Evolutionary conservation across 768 basidiomycete species (phyloP).

Genomic region (Chalciporus chontae): DNA sequence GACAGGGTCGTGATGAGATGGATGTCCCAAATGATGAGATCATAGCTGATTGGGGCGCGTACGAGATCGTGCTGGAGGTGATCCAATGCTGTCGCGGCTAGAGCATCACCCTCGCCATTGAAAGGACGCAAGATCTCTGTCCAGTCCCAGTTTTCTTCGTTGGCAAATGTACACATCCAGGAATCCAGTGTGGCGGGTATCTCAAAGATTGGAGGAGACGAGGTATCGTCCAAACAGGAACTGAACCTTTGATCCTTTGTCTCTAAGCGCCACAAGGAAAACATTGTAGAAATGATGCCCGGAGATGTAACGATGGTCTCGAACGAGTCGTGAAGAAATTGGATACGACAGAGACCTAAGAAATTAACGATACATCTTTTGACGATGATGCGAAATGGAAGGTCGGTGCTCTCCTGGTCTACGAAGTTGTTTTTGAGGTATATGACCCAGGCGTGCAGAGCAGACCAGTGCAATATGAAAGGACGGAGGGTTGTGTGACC

Average conservation of each 20-base stretch:
- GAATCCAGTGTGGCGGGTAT: constrained; percentile 20
- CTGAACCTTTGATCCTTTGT: constrained; percentile 18
- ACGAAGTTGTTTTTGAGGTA: constrained; percentile 23
- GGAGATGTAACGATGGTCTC: constrained; percentile 14
- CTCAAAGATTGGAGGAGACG: constrained; percentile 2
- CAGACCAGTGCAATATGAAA: constrained; percentile 16
- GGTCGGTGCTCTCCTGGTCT: constrained; percentile 16
- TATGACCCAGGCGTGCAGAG: constrained; percentile 23
- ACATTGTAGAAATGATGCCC: constrained; percentile 17
- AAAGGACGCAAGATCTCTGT: constrained; percentile 24
- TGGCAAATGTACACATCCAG: constrained; percentile 27
- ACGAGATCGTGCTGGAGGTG: constrained; percentile 24
- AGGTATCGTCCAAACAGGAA: constrained; percentile 1
- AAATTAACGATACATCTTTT: constrained; percentile 20
- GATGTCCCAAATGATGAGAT: constrained; percentile 29
- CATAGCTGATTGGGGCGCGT: constrained; percentile 20
- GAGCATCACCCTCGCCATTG: constrained; percentile 9
- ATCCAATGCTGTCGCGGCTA: constrained; percentile 23
- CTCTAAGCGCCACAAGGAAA: constrained; percentile 29
- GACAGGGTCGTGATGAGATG: constrained; percentile 28
- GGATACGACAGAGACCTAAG: constrained; percentile 16
- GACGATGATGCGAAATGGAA: constrained; percentile 19
- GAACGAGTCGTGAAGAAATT: constrained; percentile 17
- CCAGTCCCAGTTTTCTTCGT: constrained; percentile 26
- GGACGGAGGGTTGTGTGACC: not conserved